phyloP scores from a whole-genome alignment of 768 basidiomycete species.

The Coprinopsis cinerea region DNA sequence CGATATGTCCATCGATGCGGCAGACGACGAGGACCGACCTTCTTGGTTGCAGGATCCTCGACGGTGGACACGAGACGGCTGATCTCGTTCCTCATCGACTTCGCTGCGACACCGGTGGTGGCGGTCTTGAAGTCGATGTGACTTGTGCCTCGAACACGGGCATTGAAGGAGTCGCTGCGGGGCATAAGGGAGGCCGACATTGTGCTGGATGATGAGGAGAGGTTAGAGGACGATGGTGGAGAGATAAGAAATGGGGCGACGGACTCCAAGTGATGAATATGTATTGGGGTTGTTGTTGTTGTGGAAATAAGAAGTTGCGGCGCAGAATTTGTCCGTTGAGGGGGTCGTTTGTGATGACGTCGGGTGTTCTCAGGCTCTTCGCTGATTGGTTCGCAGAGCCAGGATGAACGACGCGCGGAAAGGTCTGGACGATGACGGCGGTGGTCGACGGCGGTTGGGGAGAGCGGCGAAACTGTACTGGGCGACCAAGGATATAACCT shows the following conservation, averaged over 20 bases:
- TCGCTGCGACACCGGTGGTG: slow-evolving; percentile 87
- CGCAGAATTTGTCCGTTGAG: slow-evolving; percentile 42
- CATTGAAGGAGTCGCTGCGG: slow-evolving; percentile 62
- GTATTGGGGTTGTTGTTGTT: slow-evolving; percentile 54
- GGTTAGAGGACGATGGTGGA: slow-evolving; percentile 13
- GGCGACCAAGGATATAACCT: slow-evolving; percentile 13
- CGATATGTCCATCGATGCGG: slow-evolving; percentile 5
- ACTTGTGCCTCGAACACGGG: slow-evolving; percentile 68
- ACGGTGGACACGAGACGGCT: slow-evolving; percentile 86
- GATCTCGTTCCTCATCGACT: slow-evolving; percentile 98
- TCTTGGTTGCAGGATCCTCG: slow-evolving; percentile 72
- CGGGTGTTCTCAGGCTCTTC: slow-evolving; percentile 40
- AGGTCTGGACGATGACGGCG: slow-evolving; percentile 12
- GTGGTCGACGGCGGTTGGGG: slow-evolving; percentile 6
- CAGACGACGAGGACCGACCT: slow-evolving; percentile 40
- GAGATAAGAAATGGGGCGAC: slow-evolving; percentile 17
- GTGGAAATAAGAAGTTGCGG: slow-evolving; percentile 63
- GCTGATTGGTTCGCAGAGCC: slow-evolving; percentile 41
- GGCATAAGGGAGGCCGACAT: slow-evolving; percentile 52
- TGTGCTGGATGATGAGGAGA: slow-evolving; percentile 22
- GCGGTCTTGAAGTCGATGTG: slow-evolving; percentile 98
- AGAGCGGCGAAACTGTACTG: slow-evolving; percentile 12
- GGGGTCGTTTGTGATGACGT: slow-evolving; percentile 58
- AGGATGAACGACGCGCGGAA: slow-evolving; percentile 25
- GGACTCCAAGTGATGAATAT: slow-evolving; percentile 45